These are phyloP conservation scores for Xylariaceae sp. DNA, from an alignment of 2,329 filamentous ascomycete species.

Conservation along the genomic window DNA sequence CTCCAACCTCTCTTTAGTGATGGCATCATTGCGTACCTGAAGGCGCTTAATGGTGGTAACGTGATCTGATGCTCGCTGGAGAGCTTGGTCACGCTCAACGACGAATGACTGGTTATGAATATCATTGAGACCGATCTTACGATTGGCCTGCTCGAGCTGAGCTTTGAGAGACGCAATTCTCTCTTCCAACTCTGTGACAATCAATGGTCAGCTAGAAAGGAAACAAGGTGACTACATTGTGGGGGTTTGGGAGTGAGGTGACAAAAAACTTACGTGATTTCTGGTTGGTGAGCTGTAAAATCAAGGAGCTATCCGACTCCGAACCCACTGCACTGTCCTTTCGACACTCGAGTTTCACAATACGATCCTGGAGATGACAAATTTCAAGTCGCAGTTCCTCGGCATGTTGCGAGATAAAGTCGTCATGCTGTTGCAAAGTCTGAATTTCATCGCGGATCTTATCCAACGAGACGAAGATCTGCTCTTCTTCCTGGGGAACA, in stretches of 20 bases:
- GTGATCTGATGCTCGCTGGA: slow-evolving; percentile 55
- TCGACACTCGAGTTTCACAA: slow-evolving; percentile 41
- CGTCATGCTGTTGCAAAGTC: slow-evolving; percentile 53
- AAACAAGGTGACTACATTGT: neutral
- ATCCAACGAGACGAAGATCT: slow-evolving; percentile 58
- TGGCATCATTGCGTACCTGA: slow-evolving; percentile 37
- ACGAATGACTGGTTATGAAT: slow-evolving; percentile 59
- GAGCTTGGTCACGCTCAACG: slow-evolving; percentile 61
- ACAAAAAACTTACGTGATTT: slow-evolving; percentile 59
- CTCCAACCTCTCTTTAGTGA: slow-evolving; percentile 43
- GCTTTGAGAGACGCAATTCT: slow-evolving; percentile 57
- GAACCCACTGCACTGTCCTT: slow-evolving; percentile 44
- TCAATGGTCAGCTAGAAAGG: slow-evolving; percentile 12
- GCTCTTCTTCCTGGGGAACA: slow-evolving; percentile 51
- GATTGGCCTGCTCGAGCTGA: slow-evolving; percentile 58
- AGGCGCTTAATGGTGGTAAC: slow-evolving; percentile 47
- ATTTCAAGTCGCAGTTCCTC: slow-evolving; percentile 51
- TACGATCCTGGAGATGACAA: slow-evolving; percentile 46
- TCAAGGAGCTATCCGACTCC: slow-evolving; percentile 41
- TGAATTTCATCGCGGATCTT: slow-evolving; percentile 57
- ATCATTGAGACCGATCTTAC: slow-evolving; percentile 58
- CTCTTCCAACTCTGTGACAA: slow-evolving; percentile 51
- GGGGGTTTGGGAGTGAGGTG: neutral
- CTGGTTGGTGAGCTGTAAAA: slow-evolving; percentile 45
- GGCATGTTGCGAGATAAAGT: slow-evolving; percentile 52